Evolutionary conservation across 2,329 filamentous ascomycete genomes (phyloP), one percentile per base, ranked within the genome.

Genomic region (Xylariaceae sp.): DNA sequence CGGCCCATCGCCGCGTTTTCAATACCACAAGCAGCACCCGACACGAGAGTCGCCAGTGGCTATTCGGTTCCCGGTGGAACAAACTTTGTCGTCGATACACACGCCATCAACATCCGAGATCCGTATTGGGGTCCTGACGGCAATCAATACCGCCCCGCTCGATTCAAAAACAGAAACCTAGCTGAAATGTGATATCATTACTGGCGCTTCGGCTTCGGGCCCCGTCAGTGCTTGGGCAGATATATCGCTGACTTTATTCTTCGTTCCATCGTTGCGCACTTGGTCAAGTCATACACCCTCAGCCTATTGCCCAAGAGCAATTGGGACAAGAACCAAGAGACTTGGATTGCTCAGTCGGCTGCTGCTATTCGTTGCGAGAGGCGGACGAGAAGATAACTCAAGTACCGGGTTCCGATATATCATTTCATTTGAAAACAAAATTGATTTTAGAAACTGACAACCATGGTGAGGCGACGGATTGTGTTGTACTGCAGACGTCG

Each of bases 191-290:
- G 74, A 11, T 76, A 75, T 56, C 55, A 66, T 3, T 71, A 68
- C 42, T 76, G 73, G 74, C 63, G 73, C 3, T 77, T 75, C 58
- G 74, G 74, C 0, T 76, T 76, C 52, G 74, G 74, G 1, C 71
- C 73, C 0, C 58, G 73, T 28, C 66, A 71, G 50, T 77, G 75
- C 50, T 54, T 77, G 59, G 74, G 74, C 0, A 72, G 71, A 54
- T 68, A 71, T 53, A 56, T 73, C 1, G 70, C 67, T 3, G 73
- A 76, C 46, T n/a, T 68, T 22, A 62, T 73, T 1, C 62, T 73
- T 17, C 42, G 63, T 6, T 38, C 49, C 5, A 53, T 57, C 2
- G 36, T 63, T 6, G 57, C 50, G 9, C 45, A 62, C 19, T 40
- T 64, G 19, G 46, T 64, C 2, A 22, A 48, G 12, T 41, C 53